phyloP scores from a whole-genome alignment of 331 rosid genomes.

The Quercus lobata region DNA sequence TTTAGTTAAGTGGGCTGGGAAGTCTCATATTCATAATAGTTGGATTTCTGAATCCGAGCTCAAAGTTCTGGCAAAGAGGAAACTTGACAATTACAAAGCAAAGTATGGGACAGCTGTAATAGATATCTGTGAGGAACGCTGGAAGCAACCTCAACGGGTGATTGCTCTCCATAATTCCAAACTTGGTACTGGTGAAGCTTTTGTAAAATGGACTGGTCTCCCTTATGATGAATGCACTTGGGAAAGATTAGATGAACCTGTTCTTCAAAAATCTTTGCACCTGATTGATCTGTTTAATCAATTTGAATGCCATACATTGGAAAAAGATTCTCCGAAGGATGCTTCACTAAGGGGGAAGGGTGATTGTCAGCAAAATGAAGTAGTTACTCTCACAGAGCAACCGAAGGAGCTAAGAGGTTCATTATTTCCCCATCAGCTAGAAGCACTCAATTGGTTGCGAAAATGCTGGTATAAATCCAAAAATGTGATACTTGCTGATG shows the following conservation, averaged over 20 bases:
- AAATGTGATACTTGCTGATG: conserved; percentile 99
- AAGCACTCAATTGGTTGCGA: conserved; percentile 99
- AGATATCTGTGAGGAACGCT: conserved; percentile 83
- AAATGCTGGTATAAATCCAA: conserved; percentile 92
- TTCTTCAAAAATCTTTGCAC: conserved; percentile 54
- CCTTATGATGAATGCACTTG: conserved; percentile 97
- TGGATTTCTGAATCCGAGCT: conserved; percentile 94
- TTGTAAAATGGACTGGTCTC: conserved; percentile 86
- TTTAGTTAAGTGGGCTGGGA: conserved; percentile 95
- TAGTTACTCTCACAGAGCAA: conserved; percentile 75
- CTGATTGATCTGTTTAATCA: conserved; percentile 56
- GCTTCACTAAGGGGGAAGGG: conserved; percentile 45
- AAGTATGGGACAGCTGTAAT: conserved; percentile 81
- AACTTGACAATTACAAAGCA: conserved; percentile 95
- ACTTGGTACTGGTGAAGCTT: conserved; percentile 61
- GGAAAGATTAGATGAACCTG: conserved; percentile 87
- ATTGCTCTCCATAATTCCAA: conserved; percentile 64
- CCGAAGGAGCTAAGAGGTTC: conserved; percentile 91
- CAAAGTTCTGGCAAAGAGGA: conserved; percentile 91
- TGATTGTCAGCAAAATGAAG: conserved; percentile 54
- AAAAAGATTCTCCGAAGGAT: conserved; percentile 58
- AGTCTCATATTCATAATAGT: conserved; percentile 83
- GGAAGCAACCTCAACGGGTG: conserved; percentile 94
- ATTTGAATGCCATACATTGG: conserved; percentile 61
- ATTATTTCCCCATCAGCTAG: conserved; percentile 99